Evolutionary conservation across 768 basidiomycete species (phyloP).

Genomic region (Auricularia sp.): DNA sequence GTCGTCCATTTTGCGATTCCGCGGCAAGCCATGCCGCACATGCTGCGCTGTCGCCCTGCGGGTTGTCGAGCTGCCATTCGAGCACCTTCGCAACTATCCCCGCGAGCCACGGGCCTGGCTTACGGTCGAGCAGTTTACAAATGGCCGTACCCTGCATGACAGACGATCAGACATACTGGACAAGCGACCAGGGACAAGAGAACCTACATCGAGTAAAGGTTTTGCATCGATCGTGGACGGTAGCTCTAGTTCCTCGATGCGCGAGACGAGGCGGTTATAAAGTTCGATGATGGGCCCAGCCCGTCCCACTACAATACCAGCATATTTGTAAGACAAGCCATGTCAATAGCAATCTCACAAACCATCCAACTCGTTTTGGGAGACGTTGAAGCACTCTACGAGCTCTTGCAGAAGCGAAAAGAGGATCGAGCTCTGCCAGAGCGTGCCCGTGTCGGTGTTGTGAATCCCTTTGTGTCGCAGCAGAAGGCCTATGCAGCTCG

Average conservation of each 20-base stretch:
- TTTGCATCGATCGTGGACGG: constrained; percentile 52
- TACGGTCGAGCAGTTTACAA: constrained; percentile 36
- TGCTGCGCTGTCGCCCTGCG: constrained; percentile 50
- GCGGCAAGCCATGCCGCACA: constrained; percentile 60
- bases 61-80: constrained; percentile 80
- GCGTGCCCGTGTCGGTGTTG: constrained; percentile 45
- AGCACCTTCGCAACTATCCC: constrained; percentile 54
- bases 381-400: constrained; percentile 37
- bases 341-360: constrained; percentile 12
- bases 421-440: constrained; percentile 62
- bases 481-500: constrained; percentile 40
- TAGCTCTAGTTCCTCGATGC: constrained; percentile 53
- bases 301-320: constrained; percentile 6
- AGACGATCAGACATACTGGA: too few relatives aligned
- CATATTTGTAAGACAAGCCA: constrained; percentile 11
- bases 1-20: constrained; percentile 38
- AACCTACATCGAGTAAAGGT: constrained; percentile 68
- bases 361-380: constrained; percentile 31
- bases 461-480: constrained; percentile 61
- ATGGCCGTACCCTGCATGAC: constrained; percentile 59
- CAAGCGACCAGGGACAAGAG: too few relatives aligned
- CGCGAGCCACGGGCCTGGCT: constrained; percentile 62
- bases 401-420: constrained; percentile 72
- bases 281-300: constrained; percentile 39
- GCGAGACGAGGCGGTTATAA: constrained; percentile 58